Evolutionary conservation across 1,139 yeast species (phyloP), one percentile per base, ranked within the genome.

Genomic region (Maudiozyma humilis): DNA sequence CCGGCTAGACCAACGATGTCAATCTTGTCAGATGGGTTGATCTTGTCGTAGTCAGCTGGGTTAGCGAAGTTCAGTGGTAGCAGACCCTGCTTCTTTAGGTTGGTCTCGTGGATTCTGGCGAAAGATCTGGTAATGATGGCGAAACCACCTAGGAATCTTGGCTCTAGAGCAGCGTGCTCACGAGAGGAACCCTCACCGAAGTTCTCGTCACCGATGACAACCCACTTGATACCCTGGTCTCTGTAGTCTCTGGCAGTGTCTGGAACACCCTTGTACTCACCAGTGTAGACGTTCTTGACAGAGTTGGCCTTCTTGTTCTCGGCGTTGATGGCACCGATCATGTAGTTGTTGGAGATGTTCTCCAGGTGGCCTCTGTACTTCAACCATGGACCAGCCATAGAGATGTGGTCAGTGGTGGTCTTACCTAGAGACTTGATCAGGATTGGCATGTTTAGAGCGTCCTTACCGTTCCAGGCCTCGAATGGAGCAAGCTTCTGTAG

Each of bases 341-440:
- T 88, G 75, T 89, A 88, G 79, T 91, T 91, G 79, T 89, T 87
- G 63, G 97, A 88, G 67, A 91, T 91, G 82, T 91, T 91, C 76
- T 88, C 93, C 75, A 91, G 79, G 76, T 91, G 98, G 75, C 98
- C 98, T 79, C 97, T 87, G 94, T 91, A 91, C 78, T 91, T 91
- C 79, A 91, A 86, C 98, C 98, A 91, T 68, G 97, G 97, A 74
- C 98, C 98, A 67, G 98, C 98, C 93, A 86, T 88, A 64, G 97
- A 89, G 65, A 91, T 91, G 76, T 91, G 97, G 75, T 91, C 98
- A 60, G 98, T 91, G 65, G 98, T 91, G 70, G 96, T 88, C 80
- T 91, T 91, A 75, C 97, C 97, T 57, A 82, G 76, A 58, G 96
- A 86, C 78, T 91, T 91, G 72, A 91, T 87, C 72, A 91, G 83